Percentiles rank a stretch among this genome's conserved stretches.
These are phyloP conservation scores for Aegilops bicornis DNA, from an alignment of 176 grass and related monocot genomes.

Conservation along the genomic window DNA sequence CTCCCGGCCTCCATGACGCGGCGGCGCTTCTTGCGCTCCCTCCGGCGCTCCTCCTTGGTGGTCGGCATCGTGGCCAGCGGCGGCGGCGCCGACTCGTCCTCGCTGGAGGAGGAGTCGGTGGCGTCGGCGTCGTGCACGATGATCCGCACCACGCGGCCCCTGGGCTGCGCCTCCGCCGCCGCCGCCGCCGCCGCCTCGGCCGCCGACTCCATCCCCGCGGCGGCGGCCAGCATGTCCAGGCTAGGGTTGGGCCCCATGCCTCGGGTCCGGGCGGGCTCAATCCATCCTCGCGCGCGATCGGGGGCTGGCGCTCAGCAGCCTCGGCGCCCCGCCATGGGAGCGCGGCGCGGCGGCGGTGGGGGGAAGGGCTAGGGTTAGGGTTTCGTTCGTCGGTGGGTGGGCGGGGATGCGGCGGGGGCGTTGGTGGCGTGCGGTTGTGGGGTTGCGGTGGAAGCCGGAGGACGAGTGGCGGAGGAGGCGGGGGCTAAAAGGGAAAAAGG, in stretches of 20 bases:
- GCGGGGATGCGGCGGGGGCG: not conserved
- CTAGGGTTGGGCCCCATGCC: conserved; percentile 68
- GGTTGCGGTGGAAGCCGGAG: conserved; percentile 38
- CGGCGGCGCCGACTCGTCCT: conserved; percentile 42
- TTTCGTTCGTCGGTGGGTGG: not conserved
- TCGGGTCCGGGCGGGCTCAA: conserved; percentile 9
- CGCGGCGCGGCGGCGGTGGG: not conserved
- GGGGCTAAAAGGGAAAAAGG: not conserved
- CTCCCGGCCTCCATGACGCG: conserved; percentile 31
- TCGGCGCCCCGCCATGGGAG: conserved; percentile 44
- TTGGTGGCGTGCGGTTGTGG: conserved; percentile 1
- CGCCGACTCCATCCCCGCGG: not conserved
- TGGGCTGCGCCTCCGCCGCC: not conserved
- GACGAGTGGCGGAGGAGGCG: not conserved
- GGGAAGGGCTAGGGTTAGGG: conserved; percentile 40
- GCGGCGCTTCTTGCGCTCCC: conserved; percentile 27
- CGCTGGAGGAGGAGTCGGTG: conserved; percentile 91
- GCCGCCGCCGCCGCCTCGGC: not conserved
- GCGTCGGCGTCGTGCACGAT: conserved; percentile 71
- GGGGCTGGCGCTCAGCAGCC: conserved; percentile 18
- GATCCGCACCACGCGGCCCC: conserved; percentile 57
- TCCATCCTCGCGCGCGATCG: conserved; percentile 31
- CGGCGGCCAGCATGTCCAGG: conserved; percentile 28
- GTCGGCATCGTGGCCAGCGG: not conserved
- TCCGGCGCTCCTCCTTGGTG: not conserved